These are phyloP conservation scores for Auriculariales sp. DNA, from an alignment of 768 basidiomycete species.

Conservation along the genomic window DNA sequence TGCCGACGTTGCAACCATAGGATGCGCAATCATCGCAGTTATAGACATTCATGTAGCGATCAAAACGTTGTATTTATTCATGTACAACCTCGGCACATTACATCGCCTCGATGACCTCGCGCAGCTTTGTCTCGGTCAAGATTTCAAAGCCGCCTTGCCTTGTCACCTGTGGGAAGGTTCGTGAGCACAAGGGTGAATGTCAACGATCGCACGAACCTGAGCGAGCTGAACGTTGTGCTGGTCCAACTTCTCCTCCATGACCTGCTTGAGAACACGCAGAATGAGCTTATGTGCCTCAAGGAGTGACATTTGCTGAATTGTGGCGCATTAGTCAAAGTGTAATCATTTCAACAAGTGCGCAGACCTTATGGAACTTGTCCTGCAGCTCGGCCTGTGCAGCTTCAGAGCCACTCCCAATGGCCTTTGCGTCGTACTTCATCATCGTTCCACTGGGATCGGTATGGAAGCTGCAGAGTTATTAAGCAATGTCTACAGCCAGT, in stretches of 20 bases:
- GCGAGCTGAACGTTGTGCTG: constrained; percentile 97
- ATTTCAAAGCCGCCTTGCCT: constrained; percentile 75
- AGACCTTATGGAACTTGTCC: constrained; percentile 90
- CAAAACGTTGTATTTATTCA: background rate
- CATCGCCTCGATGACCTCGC: constrained; percentile 69
- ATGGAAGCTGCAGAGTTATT: constrained; percentile 52
- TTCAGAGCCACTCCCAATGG: constrained; percentile 95
- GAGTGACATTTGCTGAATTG: constrained; percentile 82
- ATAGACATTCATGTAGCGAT: background rate
- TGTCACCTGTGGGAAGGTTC: constrained; percentile 47
- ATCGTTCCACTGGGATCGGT: constrained; percentile 98
- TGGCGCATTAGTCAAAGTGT: constrained; percentile 1
- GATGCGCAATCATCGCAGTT: background rate
- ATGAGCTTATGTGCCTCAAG: constrained; percentile 77
- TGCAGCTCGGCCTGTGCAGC: constrained; percentile 95
- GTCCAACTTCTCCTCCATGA: constrained; percentile 99
- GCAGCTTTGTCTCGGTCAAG: constrained; percentile 62
- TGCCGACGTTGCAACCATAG: background rate
- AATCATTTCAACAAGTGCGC: constrained; percentile 7
- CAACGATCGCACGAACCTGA: constrained; percentile 40
- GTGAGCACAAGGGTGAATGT: background rate
- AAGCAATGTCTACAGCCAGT: background rate
- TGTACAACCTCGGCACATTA: background rate
- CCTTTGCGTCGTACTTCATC: constrained; percentile 93
- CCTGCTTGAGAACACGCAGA: constrained; percentile 87